Base-by-base conservation (phyloP, 2,329 filamentous ascomycete species). In the Juglanconis sp. region DNA sequence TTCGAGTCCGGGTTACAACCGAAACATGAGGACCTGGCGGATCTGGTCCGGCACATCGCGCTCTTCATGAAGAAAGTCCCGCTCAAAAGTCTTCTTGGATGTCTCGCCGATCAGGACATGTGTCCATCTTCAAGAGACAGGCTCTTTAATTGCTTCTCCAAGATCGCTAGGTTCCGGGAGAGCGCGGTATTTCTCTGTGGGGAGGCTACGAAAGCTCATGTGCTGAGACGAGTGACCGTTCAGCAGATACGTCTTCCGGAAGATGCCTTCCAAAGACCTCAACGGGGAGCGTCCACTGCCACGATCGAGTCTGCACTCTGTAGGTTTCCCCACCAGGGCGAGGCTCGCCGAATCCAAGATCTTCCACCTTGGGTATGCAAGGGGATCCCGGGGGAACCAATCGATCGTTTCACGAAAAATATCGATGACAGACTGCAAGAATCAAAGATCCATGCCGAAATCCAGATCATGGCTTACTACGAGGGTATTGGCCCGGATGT, bases 391-490 rank as follows among this genome's bases (percentile, higher is more conserved):
- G 15, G 2, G 24, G 4, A 3, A 34, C 1, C 30, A 49, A 11
- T 9, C 34, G 4, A 17, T 5, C 11, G 9, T 32, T 59, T 46
- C 30, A 57, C 53, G 9, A 40, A 2, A 59, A 40, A 65, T 10
- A 55, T 68, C 10, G 59, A 51, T 5, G 57, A 57, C 6, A 68
- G 61, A 0, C 48, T 69, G 2, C 35, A 55, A 3, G 64, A 70
- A 2, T 69, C 68, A n/a, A 77, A 73, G 53, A 71, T 82, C 31
- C 80, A 83, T 61, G 79, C 79, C 4, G 79, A 83, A 65, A 74
- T 83, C 32, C 79, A 82, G 61, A 72, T 83, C 24, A 60, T 81
- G 8, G 75, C 73, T 54, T 72, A 77, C 62, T 79, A 74, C 57
- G 74, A 79, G 53, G 30, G 44, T 3, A 53, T 70, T 2, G 62